phyloP scores from a whole-genome alignment of 768 basidiomycete species.

The Coprinellus micaceus region DNA sequence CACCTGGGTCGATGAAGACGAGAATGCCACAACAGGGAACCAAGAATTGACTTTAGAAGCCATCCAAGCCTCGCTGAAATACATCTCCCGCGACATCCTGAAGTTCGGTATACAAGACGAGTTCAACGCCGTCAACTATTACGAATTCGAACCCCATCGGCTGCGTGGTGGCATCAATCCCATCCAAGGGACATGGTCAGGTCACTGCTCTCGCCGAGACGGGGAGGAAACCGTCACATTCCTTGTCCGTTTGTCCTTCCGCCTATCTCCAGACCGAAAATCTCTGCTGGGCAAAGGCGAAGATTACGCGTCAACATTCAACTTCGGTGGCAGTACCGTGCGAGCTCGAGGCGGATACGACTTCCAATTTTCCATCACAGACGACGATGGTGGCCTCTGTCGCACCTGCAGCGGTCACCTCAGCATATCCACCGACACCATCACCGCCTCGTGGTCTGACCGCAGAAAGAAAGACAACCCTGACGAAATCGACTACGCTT shows the following conservation, averaged over 20 bases:
- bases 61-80: constrained; percentile 13
- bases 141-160: constrained; percentile 26
- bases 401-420: constrained; percentile 23
- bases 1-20: constrained; percentile 24
- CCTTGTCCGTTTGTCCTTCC: constrained; percentile 26
- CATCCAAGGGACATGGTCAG: constrained; percentile 33
- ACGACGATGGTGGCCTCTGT: constrained; percentile 26
- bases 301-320: constrained; percentile 29
- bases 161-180: constrained; percentile 15
- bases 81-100: constrained; percentile 19
- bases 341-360: constrained; percentile 17
- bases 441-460: constrained; percentile 21
- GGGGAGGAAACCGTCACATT: constrained; percentile 17
- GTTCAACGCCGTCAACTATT: constrained; percentile 29
- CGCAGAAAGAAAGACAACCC: constrained; percentile 20
- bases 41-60: constrained; percentile 14
- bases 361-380: constrained; percentile 23
- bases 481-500: constrained; percentile 18
- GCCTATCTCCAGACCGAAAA: constrained; percentile 18
- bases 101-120: constrained; percentile 32
- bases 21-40: constrained; percentile 7
- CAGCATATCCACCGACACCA: constrained; percentile 14
- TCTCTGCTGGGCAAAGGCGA: constrained; percentile 31
- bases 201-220: constrained; percentile 21
- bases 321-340: constrained; percentile 23